phyloP scores from a whole-genome alignment of 2,329 filamentous ascomycete genomes.

The Rosellinia necatrix region DNA sequence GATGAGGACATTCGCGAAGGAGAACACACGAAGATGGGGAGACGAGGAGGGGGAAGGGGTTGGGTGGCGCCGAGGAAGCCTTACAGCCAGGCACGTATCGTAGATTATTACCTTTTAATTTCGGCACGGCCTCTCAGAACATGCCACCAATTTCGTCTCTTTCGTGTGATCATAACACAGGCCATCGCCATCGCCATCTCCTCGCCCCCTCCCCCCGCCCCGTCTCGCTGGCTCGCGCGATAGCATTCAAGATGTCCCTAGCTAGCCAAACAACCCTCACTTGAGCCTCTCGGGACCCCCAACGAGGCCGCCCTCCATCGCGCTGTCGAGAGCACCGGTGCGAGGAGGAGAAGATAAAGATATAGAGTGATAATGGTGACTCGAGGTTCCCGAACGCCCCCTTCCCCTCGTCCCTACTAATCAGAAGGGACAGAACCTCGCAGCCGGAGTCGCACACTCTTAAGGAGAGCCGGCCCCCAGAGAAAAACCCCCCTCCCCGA shows the following conservation, averaged over 20 bases:
- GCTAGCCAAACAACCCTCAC: neutral
- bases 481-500: neutral
- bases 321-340: neutral
- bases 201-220: no score
- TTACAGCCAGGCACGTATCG: slow-evolving; percentile 3
- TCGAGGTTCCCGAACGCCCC: neutral
- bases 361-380: slow-evolving; percentile 12
- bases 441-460: neutral
- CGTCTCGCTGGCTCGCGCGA: neutral
- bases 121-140: neutral
- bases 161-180: neutral
- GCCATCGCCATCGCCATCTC: neutral
- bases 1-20: slow-evolving; percentile 20
- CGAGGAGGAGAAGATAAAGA: neutral
- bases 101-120: slow-evolving; percentile 5
- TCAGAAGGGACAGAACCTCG: neutral
- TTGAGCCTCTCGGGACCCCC: slow-evolving; percentile 14
- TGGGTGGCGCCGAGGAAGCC: slow-evolving; percentile 9
- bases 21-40: slow-evolving; percentile 6
- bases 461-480: neutral
- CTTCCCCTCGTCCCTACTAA: neutral
- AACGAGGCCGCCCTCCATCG: neutral
- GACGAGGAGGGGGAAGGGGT: no score
- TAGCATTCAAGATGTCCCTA: slow-evolving; percentile 12
- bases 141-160: neutral